Evolutionary conservation across 768 basidiomycete species (phyloP), one percentile per base, ranked within the genome.

Genomic region (Pleurotus tuber-regium): DNA sequence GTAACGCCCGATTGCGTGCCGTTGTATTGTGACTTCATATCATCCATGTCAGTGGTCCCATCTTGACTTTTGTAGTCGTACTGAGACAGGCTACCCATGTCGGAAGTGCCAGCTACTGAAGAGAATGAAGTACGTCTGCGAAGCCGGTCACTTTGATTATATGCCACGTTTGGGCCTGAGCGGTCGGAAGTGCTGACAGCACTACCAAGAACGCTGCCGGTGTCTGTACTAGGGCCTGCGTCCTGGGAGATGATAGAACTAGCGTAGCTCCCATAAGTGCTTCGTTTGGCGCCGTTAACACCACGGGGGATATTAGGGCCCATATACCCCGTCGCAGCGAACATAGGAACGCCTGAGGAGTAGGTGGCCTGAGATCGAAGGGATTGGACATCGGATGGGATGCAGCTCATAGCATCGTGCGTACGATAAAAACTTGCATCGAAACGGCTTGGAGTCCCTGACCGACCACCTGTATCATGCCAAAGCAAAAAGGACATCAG

Each of bases 331-430:
- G 77, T 78, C 24, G 79, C 71, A 44, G 82, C 77, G 62, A 94
- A 95, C 77, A 90, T 82, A 12, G 93, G 94, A 25, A 96, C 73
- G 21, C 92, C 91, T 8, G 94, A 93, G 2, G 94, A 89, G 64
- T 97, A 95, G 0, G 92, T 94, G 0, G 96, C 95, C 67, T 99
- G 97, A 2, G 96, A 98, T 50, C 93, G 87, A 40, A 98, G 81
- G 2, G 96, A 98, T 65, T 97, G 96, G 19, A 86, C 90, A 63
- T 98, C 97, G 4, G 92, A 92, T 1, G 94, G 93, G 57, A 98
- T 96, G 66, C 95, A 95, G 4, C 89, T 87, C 49, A 95, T 78
- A 0, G 94, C 84, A 63, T 98, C 95, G 68, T 98, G 94, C 0
- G 92, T 92, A 53, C 94, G 85, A 69, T 94, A 98, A 76, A 97